A percentile compares a stretch with the other conserved stretches of the same genome.
These are phyloP conservation scores for Hymenoscyphus salicellus DNA, from an alignment of 2,329 filamentous ascomycete species.

Conservation along the genomic window DNA sequence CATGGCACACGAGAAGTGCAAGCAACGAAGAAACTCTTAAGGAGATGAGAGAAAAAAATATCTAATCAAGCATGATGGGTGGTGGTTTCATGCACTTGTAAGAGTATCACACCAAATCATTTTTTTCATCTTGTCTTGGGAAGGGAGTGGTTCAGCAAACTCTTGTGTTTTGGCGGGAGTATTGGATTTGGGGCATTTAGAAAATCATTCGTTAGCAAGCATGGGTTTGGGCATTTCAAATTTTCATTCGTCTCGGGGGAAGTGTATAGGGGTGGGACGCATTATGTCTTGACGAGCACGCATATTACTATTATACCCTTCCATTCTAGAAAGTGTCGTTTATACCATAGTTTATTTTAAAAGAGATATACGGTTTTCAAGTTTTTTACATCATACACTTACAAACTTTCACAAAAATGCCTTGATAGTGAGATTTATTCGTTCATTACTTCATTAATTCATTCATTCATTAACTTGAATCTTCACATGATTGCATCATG, in stretches of 20 bases:
- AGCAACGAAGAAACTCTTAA: constrained; percentile 57
- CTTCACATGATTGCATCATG: neutral
- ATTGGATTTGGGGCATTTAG: neutral
- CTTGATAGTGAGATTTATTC: neutral
- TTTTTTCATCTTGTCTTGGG: neutral
- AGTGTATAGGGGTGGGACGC: constrained; percentile 3
- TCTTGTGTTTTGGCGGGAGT: constrained; percentile 9
- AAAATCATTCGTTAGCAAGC: constrained; percentile 8
- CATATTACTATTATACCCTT: constrained; percentile 11
- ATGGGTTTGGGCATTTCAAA: neutral
- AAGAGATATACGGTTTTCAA: neutral
- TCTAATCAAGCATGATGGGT: neutral
- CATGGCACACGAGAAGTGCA: constrained; percentile 85
- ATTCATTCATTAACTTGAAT: neutral
- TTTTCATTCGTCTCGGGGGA: neutral
- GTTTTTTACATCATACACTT: neutral
- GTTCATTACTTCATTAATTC: neutral
- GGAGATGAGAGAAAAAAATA: neutral
- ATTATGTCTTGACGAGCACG: constrained; percentile 2
- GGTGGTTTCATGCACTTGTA: constrained; percentile 12
- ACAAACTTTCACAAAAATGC: neutral
- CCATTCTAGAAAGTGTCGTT: constrained; percentile 3
- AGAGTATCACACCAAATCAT: neutral
- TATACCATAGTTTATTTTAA: constrained; percentile 4
- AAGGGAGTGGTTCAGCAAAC: neutral